These are phyloP conservation scores for Gnaphalium uliginosum DNA, from an alignment of 129 eudicot species.

Conservation along the genomic window DNA sequence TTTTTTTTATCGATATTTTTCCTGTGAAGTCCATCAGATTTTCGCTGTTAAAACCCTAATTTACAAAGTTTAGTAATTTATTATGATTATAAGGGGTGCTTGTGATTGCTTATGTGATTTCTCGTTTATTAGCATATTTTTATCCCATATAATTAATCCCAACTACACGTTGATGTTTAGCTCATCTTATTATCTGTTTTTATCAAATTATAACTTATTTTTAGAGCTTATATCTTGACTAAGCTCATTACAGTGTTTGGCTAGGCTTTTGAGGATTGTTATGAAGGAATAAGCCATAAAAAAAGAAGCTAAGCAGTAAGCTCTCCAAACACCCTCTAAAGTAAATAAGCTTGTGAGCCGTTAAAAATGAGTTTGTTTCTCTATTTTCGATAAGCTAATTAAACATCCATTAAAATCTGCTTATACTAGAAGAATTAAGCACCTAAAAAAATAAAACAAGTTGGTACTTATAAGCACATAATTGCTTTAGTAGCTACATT, in stretches of 20 bases:
- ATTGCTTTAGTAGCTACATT: background rate
- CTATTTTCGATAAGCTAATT: no score
- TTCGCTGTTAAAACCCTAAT: constrained; percentile 14
- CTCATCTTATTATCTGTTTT: background rate
- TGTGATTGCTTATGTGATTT: background rate
- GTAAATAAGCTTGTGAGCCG: no score
- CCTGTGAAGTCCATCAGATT: background rate
- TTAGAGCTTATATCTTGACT: no score
- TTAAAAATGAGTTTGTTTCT: no score
- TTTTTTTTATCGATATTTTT: background rate
- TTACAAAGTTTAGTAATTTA: background rate
- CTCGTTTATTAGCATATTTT: background rate
- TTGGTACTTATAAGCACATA: background rate
- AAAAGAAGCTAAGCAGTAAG: no score
- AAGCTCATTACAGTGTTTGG: no score
- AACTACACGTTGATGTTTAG: background rate
- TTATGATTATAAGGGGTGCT: background rate
- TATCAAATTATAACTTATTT: background rate
- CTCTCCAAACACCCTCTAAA: no score
- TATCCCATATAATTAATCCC: no score
- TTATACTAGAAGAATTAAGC: background rate
- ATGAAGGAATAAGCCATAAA: no score
- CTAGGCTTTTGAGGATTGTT: no score
- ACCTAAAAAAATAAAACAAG: background rate
- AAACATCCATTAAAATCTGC: no score